Evolutionary conservation across 495 filamentous ascomycete genomes (phyloP), one percentile per base, ranked within the genome.

Genomic region (Hypoxylon rickii): DNA sequence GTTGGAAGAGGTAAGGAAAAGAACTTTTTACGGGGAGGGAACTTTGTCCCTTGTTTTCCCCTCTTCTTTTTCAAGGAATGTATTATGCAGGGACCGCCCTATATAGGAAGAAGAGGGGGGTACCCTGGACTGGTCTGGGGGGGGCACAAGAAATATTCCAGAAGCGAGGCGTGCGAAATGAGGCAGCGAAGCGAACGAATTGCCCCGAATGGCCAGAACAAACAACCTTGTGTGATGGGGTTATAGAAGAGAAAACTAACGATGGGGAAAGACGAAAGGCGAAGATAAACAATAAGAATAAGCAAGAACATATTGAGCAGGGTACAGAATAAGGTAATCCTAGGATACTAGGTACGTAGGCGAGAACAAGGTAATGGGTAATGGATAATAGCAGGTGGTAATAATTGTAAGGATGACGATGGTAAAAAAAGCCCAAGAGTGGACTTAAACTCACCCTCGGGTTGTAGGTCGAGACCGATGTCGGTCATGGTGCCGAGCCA

Each of bases 401-500:
- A 29, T 29, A 29, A 29, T 10, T 29, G 10, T 29, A 29, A 29
- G 4, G 24, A 29, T 29, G 4, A 29, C 10, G 24, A 29, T 4
- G 24, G 10, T 29, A 29, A 10, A 29, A 29, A 4, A 29, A 10
- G 24, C 24, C 24, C 24, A 10, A 29, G 24, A 4, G 24, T 29
- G 24, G 24, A 29, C 4, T 10, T 29, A 10, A 29, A 29, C 24
- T 29, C 8, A 80, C 83, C 83, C 74, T 85, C 82, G 39, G 76
- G 62, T 64, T 78, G 68, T 43, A 77, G 72, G 32, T 73, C 69
- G 13, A 78, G 58, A 40, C 73, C 73, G 67, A 83, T 79, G 63
- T 96, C 92, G 58, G 89, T 92, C 90, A 96, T 96, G 31, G 83
- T 80, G n/a, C 90, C 89, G 7, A 89, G 79, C 90, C 91, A 96